phyloP scores from a whole-genome alignment of 257 asterid species.

The Gentiana macrophylla region DNA sequence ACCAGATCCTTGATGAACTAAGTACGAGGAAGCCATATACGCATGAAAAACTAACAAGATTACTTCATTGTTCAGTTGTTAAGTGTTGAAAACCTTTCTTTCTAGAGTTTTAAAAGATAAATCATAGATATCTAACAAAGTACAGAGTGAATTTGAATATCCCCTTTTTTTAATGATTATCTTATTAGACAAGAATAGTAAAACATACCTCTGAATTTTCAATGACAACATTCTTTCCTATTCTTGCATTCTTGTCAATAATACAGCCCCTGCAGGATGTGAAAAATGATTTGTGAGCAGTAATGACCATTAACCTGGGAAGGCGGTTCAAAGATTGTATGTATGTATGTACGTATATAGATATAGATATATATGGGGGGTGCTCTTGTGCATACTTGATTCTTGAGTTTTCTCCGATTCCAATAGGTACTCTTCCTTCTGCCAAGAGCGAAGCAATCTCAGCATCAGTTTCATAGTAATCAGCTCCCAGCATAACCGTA shows the following conservation, averaged over 20 bases:
- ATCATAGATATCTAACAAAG: background rate
- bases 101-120: background rate
- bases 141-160: too few species aligned
- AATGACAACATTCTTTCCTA: constrained; percentile 75
- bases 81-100: background rate
- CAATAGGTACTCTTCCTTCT: constrained; percentile 78
- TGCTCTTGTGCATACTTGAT: constrained; percentile 40
- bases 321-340: constrained; percentile 1
- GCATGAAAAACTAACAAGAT: too few species aligned
- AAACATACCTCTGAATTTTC: constrained; percentile 74
- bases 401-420: constrained; percentile 92
- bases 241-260: constrained; percentile 89
- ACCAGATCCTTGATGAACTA: constrained; percentile 1
- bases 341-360: too few species aligned
- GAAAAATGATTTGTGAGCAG: background rate
- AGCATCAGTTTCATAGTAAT: constrained; percentile 75
- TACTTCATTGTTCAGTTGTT: too few species aligned
- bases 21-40: background rate
- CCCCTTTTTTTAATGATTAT: too few species aligned
- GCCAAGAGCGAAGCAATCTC: constrained; percentile 58
- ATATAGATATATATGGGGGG: background rate
- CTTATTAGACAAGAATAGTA: background rate
- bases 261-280: constrained; percentile 61
- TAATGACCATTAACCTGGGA: constrained; percentile 7
- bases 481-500: constrained; percentile 96